These are phyloP conservation scores for Bothriochloa decipiens DNA, from an alignment of 176 grass and related monocot genomes.

Conservation along the genomic window DNA sequence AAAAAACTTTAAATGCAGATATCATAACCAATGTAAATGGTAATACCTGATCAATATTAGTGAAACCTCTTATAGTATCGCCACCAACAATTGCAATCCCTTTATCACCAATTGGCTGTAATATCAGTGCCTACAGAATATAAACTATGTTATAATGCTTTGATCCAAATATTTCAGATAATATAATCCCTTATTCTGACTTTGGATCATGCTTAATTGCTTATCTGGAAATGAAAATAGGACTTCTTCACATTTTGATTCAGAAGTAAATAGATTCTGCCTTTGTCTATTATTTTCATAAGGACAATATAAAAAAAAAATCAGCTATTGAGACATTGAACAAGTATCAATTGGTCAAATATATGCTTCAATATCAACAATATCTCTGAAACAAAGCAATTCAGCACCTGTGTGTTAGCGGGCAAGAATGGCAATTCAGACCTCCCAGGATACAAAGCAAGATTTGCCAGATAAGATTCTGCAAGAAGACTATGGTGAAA, in stretches of 20 bases:
- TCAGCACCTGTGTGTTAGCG: conserved; percentile 71
- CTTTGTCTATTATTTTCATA: neutral
- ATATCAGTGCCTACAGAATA: conserved; percentile 63
- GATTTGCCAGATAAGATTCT: conserved; percentile 96
- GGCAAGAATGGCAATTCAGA: conserved; percentile 85
- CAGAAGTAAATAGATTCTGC: neutral
- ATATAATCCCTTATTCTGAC: neutral
- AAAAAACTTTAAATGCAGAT: neutral
- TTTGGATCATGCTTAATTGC: neutral
- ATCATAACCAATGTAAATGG: conserved; percentile 2
- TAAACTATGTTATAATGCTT: neutral
- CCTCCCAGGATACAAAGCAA: conserved; percentile 79
- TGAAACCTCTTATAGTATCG: conserved; percentile 89
- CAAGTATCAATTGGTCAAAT: neutral
- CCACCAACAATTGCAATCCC: conserved; percentile 83
- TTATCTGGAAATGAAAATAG: neutral
- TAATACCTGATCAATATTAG: conserved; percentile 71
- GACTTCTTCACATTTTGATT: neutral
- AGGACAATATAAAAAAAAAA: neutral
- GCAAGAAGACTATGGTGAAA: conserved; percentile 30
- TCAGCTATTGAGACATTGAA: neutral
- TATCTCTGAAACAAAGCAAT: conserved; percentile 25
- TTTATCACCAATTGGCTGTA: conserved; percentile 82
- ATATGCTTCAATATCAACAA: conserved; percentile 19
- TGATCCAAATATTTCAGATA: neutral